These are phyloP conservation scores for Euclidium syriacum DNA, from an alignment of 345 rosid species.

Conservation along the genomic window DNA sequence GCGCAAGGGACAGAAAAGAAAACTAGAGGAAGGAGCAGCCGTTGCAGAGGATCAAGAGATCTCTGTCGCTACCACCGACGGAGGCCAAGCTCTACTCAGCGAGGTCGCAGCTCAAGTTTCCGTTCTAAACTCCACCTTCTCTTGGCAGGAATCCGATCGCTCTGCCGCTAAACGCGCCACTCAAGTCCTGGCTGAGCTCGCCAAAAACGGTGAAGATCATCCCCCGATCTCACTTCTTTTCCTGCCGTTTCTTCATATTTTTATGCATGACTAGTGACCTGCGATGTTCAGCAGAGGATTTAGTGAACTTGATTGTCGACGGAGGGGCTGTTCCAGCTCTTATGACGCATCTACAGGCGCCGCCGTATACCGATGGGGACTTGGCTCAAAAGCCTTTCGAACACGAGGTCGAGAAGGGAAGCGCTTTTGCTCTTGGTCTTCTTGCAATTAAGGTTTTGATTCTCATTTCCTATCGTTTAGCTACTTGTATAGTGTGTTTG, in stretches of 20 bases:
- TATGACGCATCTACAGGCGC: conserved; percentile 85
- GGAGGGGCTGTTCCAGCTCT: conserved; percentile 95
- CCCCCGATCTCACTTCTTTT: conserved; percentile 29
- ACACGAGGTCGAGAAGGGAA: conserved; percentile 98
- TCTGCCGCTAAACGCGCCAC: conserved; percentile 93
- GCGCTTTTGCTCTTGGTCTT: conserved; percentile 94
- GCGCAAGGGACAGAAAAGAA: conserved; percentile 91
- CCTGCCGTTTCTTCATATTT: conserved; percentile 3
- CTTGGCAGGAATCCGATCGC: conserved; percentile 92
- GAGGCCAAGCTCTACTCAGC: conserved; percentile 47
- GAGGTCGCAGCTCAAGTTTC: conserved; percentile 72
- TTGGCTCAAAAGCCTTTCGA: conserved; percentile 58
- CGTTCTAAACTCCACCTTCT: conserved; percentile 63
- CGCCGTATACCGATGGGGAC: conserved; percentile 55
- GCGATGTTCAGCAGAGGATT: conserved; percentile 63
- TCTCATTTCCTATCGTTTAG: neutral
- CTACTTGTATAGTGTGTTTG: neutral
- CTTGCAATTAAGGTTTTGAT: conserved; percentile 84
- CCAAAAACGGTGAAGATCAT: conserved; percentile 71
- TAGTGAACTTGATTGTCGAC: conserved; percentile 91
- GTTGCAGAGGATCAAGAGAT: conserved; percentile 48
- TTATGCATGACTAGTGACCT: conserved; percentile 21
- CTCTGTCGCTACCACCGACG: conserved; percentile 57
- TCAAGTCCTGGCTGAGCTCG: conserved; percentile 94
- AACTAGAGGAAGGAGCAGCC: conserved; percentile 68